Percentiles rank a stretch among this genome's conserved stretches.
phyloP scores from a whole-genome alignment of 768 basidiomycete genomes.

The Amanita pseudoporphyria region DNA sequence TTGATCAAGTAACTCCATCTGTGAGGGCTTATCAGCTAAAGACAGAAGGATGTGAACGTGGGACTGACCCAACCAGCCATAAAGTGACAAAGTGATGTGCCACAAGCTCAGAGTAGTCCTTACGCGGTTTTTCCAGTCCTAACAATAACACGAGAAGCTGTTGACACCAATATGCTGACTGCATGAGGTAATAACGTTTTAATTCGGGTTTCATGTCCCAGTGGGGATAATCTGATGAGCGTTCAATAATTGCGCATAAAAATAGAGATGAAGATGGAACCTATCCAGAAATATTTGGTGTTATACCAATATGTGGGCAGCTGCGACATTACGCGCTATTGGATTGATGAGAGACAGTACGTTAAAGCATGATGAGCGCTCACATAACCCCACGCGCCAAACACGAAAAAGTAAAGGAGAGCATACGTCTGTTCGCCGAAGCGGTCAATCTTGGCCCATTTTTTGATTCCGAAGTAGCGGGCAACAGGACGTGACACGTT shows the following conservation, averaged over 20 bases:
- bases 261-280: slow-evolving; percentile 24
- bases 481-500: slow-evolving; percentile 62
- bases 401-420: slow-evolving; percentile 63
- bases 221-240: slow-evolving; percentile 65
- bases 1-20: slow-evolving; percentile 84
- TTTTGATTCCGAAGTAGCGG: slow-evolving; percentile 58
- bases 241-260: not conserved
- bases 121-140: slow-evolving; percentile 88
- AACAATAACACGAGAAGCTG: slow-evolving; percentile 82
- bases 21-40: slow-evolving; percentile 3
- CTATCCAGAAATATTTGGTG: slow-evolving; percentile 79
- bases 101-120: slow-evolving; percentile 82
- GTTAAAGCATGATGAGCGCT: slow-evolving; percentile 22
- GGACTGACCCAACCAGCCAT: slow-evolving; percentile 79
- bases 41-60: not conserved
- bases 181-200: slow-evolving; percentile 91
- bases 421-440: slow-evolving; percentile 94
- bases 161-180: slow-evolving; percentile 90
- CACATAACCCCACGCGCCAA: slow-evolving; percentile 72
- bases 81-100: slow-evolving; percentile 90
- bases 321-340: slow-evolving; percentile 71
- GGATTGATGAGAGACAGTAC: slow-evolving; percentile 1
- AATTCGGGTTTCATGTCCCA: slow-evolving; percentile 80
- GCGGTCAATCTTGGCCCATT: slow-evolving; percentile 57
- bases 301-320: slow-evolving; percentile 82